Base-by-base conservation (phyloP, 176 grass and related monocot species). In the Tillandsia fasciculata region DNA sequence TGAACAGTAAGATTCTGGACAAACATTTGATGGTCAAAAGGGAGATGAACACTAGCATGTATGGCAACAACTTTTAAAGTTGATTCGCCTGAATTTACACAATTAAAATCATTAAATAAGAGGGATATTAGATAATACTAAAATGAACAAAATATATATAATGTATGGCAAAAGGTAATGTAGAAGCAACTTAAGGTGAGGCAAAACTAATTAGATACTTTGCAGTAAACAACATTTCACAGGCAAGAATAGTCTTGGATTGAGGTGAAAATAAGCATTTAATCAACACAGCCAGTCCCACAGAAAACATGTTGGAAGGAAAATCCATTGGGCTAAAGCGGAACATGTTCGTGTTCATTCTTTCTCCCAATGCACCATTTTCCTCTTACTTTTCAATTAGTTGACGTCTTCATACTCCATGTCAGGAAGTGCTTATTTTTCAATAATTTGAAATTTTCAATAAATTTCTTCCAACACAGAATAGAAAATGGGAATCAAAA, bases 1-100 rank as follows among this genome's bases (percentile, higher is more conserved):
- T 99, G 89, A 74, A 87, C 68, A 61, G 94, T 99, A 76, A 99
- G 94, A 84, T 99, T 99, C 48, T 99, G 94, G 51, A 88, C 79
- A 73, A 89, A 79, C 94, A 99, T 85, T 3, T 23, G 26, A 66
- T 99, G 94, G 72, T 99, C 89, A 73, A 73, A 93, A 58, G 94
- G 94, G 76, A 99, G 89, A 74, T 99, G 94, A 64, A 99, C 79
- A 64, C 85, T 99, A 76, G 89, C 85, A 73, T 88, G 83, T 28
- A 99, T 77, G 79, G 82, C 87, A 76, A 90, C 72, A 63, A 99
- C 89, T 67, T 86, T 80, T 66, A 93, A 75, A 82, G 87, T 67
- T 48, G 84, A 82, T 84, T 99, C 84, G 76, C 87, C 94, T 99
- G 84, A n/a, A 61, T 12, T 59, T 49, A 20, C 26, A 28, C 42